Base-by-base conservation (phyloP, 148 eudicot genomes). In the Hydrangea macrophylla region DNA sequence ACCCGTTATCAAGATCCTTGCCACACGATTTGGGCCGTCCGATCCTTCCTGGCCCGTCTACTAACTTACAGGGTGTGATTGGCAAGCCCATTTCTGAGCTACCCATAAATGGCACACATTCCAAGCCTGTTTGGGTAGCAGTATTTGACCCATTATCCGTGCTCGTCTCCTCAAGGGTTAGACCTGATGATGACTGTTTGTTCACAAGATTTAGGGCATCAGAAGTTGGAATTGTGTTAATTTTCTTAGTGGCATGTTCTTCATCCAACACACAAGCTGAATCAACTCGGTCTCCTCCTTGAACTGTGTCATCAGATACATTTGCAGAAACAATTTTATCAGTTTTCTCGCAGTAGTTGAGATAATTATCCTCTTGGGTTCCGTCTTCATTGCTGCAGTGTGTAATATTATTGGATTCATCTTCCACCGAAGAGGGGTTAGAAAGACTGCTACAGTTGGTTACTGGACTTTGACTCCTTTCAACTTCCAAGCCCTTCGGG, bases 391-490 rank as follows among this genome's bases (percentile, higher is more conserved):
- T 70, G 58, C 75, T 73, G 55, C 73, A 81, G 12, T 73, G 76
- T 33, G 74, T 56, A 23, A 69, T 36, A 48, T 88, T 84, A 51
- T 78, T 90, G 24, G 84, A 84, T 82, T 92, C 98, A 63, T 92
- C 98, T 69, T 92, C 98, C 15, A 90, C 83, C 0, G 98, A 89
- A 33, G 96, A 88, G 7, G 96, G 96, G 75, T 90, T 90, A 31
- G 98, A 90, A 39, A 93, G 91, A 73, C 80, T 85, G 79, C 98
- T 93, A 60, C 83, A 88, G 70, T 90, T 90, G 22, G 88, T 88
- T 22, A 70, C 66, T 17, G 88, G 90, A 57, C 96, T 93, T 65
- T 85, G 86, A 71, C 92, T 83, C 62, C 84, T 80, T 73, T 80
- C 88, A 9, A 76, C 65, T 57, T 63, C 71, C 9, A 57, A 5